Conservation (phyloP, 208 protist genomes). For the Trypanosoma congolense region DNA sequence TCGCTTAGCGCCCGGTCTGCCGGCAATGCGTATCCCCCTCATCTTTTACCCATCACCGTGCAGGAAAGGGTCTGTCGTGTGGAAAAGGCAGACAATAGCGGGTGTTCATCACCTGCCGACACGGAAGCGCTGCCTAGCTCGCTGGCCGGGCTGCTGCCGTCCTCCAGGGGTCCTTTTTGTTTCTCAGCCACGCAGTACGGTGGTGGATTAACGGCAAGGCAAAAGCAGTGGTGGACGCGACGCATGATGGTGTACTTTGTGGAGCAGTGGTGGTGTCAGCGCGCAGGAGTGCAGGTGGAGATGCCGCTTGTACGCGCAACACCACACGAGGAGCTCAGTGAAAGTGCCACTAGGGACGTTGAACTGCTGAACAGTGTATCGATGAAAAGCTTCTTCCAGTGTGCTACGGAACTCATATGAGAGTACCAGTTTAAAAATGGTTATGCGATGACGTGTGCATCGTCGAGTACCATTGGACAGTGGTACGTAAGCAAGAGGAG, state of each 20-base stretch:
- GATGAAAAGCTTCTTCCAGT: conserved; percentile 10
- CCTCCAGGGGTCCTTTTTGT: conserved; percentile 14
- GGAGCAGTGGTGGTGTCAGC: conserved; percentile 19
- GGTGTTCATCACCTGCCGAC: not conserved
- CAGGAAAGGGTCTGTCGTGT: too few relatives aligned
- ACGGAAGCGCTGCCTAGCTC: conserved; percentile 11
- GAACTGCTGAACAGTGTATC: not conserved
- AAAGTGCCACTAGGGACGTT: not conserved
- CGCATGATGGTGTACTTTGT: conserved; percentile 16
- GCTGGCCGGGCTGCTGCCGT: conserved; percentile 15
- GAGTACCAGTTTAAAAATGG: not conserved
- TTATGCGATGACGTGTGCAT: too few relatives aligned
- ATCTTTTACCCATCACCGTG: too few relatives aligned
- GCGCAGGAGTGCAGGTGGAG: conserved; percentile 3
- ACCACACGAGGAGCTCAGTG: too few relatives aligned
- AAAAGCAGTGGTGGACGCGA: conserved; percentile 18
- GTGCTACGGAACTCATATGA: conserved; percentile 12
- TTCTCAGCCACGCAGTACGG: conserved; percentile 3
- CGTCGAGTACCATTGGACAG: too few relatives aligned
- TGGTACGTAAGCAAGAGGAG: too few relatives aligned
- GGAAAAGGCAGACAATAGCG: not conserved
- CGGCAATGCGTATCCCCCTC: too few relatives aligned
- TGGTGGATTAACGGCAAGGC: conserved; percentile 5
- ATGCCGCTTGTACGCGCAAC: not conserved
- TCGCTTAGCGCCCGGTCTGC: too few relatives aligned